Evolutionary conservation across 805 yeast species (phyloP).

Genomic region (Tanozyma kutaoensis): DNA sequence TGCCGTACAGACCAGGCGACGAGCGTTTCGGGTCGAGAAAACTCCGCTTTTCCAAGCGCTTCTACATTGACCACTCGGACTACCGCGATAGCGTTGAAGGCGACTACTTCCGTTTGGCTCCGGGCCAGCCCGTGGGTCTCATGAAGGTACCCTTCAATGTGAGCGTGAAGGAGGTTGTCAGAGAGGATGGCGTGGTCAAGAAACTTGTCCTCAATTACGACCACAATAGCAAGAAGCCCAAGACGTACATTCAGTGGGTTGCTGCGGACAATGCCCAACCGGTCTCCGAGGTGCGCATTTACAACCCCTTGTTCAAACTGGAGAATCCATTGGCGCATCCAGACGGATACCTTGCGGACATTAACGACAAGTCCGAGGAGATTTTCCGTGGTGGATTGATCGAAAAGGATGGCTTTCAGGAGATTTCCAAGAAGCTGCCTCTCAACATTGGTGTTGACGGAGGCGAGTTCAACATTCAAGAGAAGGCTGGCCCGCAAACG

Average conservation of each 20-base stretch:
- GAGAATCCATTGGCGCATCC: slow-evolving; percentile 88
- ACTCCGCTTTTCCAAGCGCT: slow-evolving; percentile 61
- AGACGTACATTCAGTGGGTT: slow-evolving; percentile 95
- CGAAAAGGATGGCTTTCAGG: slow-evolving; percentile 58
- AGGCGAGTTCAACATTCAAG: slow-evolving; percentile 51
- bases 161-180: slow-evolving; percentile 54
- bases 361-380: slow-evolving; percentile 69
- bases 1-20: slow-evolving; percentile 84
- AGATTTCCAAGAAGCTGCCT: slow-evolving; percentile 60
- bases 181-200: slow-evolving; percentile 52
- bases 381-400: slow-evolving; percentile 52
- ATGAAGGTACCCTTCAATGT: slow-evolving; percentile 82
- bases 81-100: slow-evolving; percentile 46
- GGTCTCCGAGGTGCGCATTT: slow-evolving; percentile 69
- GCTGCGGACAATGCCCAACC: slow-evolving; percentile 51
- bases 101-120: slow-evolving; percentile 88
- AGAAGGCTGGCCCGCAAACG: slow-evolving; percentile 6
- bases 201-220: slow-evolving; percentile 74
- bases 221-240: slow-evolving; percentile 62
- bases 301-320: slow-evolving; percentile 76
- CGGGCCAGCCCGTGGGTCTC: slow-evolving; percentile 89
- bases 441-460: slow-evolving; percentile 50
- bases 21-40: slow-evolving; percentile 50
- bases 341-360: slow-evolving; percentile 76
- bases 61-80: slow-evolving; percentile 84